phyloP scores from a whole-genome alignment of 1,139 yeast species.

The Suhomyces choctaworum region DNA sequence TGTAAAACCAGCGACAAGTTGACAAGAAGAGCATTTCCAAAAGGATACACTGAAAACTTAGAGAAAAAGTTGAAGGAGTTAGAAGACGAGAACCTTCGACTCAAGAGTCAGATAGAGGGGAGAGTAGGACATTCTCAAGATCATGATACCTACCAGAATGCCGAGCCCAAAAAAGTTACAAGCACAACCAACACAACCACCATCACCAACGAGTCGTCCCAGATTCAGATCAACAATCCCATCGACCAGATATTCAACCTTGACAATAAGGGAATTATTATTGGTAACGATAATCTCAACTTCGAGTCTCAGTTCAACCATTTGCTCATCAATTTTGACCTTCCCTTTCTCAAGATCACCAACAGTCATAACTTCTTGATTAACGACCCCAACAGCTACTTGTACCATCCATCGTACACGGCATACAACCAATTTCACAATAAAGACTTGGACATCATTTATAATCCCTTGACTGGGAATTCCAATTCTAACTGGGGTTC shows the following conservation, averaged over 20 bases:
- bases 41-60: slow-evolving; percentile 66
- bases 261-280: slow-evolving; percentile 46
- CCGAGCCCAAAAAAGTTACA: not conserved
- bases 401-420: slow-evolving; percentile 46
- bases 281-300: slow-evolving; percentile 51
- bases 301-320: slow-evolving; percentile 53
- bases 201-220: slow-evolving; percentile 15
- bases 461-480: slow-evolving; percentile 44
- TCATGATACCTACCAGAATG: not conserved
- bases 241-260: slow-evolving; percentile 51
- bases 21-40: slow-evolving; percentile 60
- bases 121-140: not conserved
- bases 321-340: slow-evolving; percentile 44
- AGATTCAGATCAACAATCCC: slow-evolving; percentile 43
- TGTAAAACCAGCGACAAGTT: slow-evolving; percentile 73
- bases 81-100: slow-evolving; percentile 55
- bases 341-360: slow-evolving; percentile 49
- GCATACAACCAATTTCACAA: slow-evolving; percentile 42
- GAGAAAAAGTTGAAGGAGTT: slow-evolving; percentile 61
- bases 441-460: slow-evolving; percentile 42
- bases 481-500: slow-evolving; percentile 9
- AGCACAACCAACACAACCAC: slow-evolving; percentile 11
- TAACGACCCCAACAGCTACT: slow-evolving; percentile 46
- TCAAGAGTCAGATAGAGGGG: slow-evolving; percentile 23
- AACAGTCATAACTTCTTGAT: slow-evolving; percentile 48